Evolutionary conservation across 202 grass and related monocot genomes (phyloP).

Genomic region (Brachypodium distachyon): DNA sequence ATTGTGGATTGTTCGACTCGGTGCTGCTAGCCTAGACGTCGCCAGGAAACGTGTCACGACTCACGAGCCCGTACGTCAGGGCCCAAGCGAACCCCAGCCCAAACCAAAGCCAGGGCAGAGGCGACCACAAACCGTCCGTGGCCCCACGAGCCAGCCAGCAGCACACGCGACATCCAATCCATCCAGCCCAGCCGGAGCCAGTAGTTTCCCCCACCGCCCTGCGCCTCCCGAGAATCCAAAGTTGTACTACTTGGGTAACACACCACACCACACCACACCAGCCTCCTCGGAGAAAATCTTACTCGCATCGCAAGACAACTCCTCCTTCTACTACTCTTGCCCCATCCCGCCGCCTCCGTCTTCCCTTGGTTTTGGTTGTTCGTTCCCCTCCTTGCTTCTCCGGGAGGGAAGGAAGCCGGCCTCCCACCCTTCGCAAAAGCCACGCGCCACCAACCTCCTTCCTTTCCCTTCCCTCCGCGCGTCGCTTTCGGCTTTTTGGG

Average conservation of each 20-base stretch:
- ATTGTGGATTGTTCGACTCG: not conserved
- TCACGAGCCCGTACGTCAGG: not conserved
- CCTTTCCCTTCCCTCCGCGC: not conserved
- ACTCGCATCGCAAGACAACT: not conserved
- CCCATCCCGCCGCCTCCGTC: not conserved
- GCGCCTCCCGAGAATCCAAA: constrained; percentile 29
- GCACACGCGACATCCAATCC: not conserved
- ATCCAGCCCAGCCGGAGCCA: not conserved
- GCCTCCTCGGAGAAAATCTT: constrained; percentile 9
- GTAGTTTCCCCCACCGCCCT: not conserved
- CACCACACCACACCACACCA: not conserved
- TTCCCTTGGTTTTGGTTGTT: too few species aligned
- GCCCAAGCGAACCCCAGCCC: not conserved
- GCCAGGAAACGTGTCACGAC: constrained; percentile 3
- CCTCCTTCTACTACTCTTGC: too few species aligned
- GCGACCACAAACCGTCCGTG: not conserved
- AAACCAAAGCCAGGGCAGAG: too few species aligned
- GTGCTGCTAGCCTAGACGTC: not conserved
- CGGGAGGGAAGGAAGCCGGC: constrained; percentile 48
- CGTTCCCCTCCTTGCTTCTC: constrained; percentile 41
- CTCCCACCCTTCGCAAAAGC: constrained; percentile 33
- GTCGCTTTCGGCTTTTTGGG: constrained; percentile 35
- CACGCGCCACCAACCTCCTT: constrained; percentile 24
- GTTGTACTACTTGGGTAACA: constrained; percentile 12
- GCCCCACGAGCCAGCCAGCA: constrained; percentile 1